Conservation (phyloP, 139 green algal genomes). For the Chlorella sp. region DNA sequence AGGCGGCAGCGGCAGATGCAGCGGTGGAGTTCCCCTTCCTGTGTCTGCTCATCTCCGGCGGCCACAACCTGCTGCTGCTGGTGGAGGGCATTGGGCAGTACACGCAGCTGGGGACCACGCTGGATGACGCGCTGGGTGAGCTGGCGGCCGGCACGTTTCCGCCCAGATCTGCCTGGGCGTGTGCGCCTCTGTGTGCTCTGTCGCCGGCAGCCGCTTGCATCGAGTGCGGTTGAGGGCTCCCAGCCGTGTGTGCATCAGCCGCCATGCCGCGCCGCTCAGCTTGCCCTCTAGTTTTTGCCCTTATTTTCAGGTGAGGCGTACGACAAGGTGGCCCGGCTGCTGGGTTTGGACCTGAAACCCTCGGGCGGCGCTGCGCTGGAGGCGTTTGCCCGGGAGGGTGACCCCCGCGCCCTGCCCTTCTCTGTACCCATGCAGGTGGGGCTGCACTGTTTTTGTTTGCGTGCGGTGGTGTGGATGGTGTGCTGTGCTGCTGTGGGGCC, state of each 20-base stretch:
- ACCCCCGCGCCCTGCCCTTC: constrained; percentile 71
- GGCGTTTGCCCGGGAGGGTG: constrained; percentile 66
- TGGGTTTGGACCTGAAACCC: constrained; percentile 85
- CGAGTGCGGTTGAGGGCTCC: no score
- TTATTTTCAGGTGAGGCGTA: constrained; percentile 84
- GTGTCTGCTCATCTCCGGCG: constrained; percentile 91
- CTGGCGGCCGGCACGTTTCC: background rate
- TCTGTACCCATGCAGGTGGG: constrained; percentile 74
- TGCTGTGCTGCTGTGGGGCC: no score
- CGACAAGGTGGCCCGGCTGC: constrained; percentile 96
- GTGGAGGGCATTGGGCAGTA: constrained; percentile 90
- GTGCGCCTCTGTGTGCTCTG: no score
- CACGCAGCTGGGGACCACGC: constrained; percentile 87
- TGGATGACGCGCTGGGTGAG: constrained; percentile 94
- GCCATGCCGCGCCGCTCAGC: background rate
- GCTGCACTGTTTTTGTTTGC: no score
- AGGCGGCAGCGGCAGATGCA: background rate
- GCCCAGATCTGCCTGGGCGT: no score
- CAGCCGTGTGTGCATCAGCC: background rate
- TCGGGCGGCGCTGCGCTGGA: constrained; percentile 87
- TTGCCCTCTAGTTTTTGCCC: background rate
- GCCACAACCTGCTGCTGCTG: constrained; percentile 96
- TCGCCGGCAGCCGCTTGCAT: no score
- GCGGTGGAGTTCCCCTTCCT: constrained; percentile 89
- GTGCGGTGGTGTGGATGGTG: no score